Evolutionary conservation across 768 basidiomycete species (phyloP).

Genomic region (Clitopilus passeckerianus): DNA sequence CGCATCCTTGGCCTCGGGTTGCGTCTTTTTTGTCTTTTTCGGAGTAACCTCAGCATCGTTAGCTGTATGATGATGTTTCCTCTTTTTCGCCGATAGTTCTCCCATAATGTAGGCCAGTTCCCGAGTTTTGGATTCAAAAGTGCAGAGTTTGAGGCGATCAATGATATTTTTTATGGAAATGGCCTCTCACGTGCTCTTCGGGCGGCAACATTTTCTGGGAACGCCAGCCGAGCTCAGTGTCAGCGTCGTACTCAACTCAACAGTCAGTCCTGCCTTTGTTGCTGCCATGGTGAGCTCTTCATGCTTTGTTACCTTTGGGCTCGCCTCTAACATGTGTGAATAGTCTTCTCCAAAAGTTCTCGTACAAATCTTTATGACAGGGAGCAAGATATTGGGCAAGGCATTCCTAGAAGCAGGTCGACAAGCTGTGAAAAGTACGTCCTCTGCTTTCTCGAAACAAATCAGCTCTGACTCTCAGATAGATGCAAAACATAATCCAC

Average conservation of each 20-base stretch:
- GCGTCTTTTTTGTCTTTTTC: slow-evolving; percentile 33
- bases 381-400: slow-evolving; percentile 82
- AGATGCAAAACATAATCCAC: slow-evolving; percentile 86
- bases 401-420: slow-evolving; percentile 86
- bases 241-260: not conserved
- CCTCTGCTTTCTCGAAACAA: not conserved
- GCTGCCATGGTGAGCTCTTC: not conserved
- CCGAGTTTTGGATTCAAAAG: not conserved
- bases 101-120: slow-evolving; percentile 16
- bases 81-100: slow-evolving; percentile 36
- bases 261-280: not conserved
- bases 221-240: not conserved
- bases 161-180: slow-evolving; percentile 8
- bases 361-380: slow-evolving; percentile 74
- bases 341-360: slow-evolving; percentile 79
- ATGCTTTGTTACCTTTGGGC: not conserved
- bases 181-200: not conserved
- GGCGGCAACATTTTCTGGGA: slow-evolving; percentile 1
- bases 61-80: slow-evolving; percentile 33
- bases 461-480: not conserved
- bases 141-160: not conserved
- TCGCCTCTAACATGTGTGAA: not conserved
- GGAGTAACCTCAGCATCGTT: slow-evolving; percentile 18
- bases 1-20: slow-evolving; percentile 21
- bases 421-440: slow-evolving; percentile 91